A percentile compares a stretch with the other conserved stretches of the same genome.
Evolutionary conservation across 2,329 filamentous ascomycete species (phyloP).

Genomic region (Magnaporthiopsis rhizophila): DNA sequence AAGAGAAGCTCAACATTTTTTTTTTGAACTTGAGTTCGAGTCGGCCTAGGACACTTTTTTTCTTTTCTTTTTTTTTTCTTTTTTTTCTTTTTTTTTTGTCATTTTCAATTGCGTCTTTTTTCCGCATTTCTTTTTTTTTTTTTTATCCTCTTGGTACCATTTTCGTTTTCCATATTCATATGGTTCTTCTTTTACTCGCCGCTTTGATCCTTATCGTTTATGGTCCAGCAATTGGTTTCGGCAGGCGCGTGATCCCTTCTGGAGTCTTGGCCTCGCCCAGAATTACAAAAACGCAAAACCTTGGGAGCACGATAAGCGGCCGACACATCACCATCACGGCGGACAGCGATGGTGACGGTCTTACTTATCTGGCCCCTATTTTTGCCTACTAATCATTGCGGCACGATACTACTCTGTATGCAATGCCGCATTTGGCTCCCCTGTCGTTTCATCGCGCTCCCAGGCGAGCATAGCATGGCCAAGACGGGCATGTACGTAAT

Average conservation of each 20-base stretch:
- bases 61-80: background rate
- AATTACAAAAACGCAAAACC: background rate
- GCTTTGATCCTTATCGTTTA: too few species aligned
- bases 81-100: too few species aligned
- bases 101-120: too few species aligned
- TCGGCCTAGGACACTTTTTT: background rate
- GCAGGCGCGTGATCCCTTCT: too few species aligned
- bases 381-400: background rate
- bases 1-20: constrained; percentile 67
- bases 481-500: background rate
- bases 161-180: background rate
- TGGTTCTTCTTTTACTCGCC: background rate
- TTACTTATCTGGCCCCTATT: too few species aligned
- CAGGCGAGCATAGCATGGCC: background rate
- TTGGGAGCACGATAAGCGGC: background rate
- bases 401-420: background rate
- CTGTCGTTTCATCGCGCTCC: background rate
- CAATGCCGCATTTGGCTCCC: background rate
- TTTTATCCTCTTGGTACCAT: background rate
- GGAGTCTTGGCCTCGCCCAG: too few species aligned
- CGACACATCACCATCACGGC: background rate
- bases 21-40: constrained; percentile 5
- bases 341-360: too few species aligned
- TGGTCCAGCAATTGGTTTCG: too few species aligned
- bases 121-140: too few species aligned